phyloP scores from a whole-genome alignment of 2,329 filamentous ascomycete genomes.

The Periglandula ipomoeae region DNA sequence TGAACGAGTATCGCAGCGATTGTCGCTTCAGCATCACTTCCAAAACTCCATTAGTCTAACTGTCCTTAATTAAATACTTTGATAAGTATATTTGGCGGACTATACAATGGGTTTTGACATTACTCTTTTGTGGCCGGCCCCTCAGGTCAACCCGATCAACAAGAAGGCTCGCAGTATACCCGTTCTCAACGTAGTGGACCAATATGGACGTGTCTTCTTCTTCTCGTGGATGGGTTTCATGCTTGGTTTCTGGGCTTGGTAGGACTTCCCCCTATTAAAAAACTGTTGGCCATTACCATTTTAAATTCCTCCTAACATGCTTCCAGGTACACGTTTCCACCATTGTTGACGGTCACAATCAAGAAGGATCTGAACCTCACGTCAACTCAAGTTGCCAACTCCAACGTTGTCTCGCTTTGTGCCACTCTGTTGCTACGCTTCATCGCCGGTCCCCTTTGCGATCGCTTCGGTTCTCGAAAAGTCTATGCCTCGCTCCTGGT shows the following conservation, averaged over 20 bases:
- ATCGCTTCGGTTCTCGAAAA: constrained; percentile 69
- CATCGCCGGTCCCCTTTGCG: constrained; percentile 74
- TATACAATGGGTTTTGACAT: constrained; percentile 20
- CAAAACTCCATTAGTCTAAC: not conserved
- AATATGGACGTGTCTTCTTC: constrained; percentile 82
- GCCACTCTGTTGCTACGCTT: constrained; percentile 66
- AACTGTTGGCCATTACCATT: not conserved
- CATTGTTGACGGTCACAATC: constrained; percentile 69
- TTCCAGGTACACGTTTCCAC: constrained; percentile 71
- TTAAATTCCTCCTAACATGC: not conserved
- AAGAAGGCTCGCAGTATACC: constrained; percentile 75
- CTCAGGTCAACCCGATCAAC: constrained; percentile 76
- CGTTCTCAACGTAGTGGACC: constrained; percentile 64
- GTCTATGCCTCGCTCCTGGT: constrained; percentile 76
- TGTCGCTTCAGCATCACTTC: not conserved
- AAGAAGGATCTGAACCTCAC: constrained; percentile 67
- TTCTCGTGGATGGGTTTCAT: constrained; percentile 84
- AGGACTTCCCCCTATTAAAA: constrained; percentile 6
- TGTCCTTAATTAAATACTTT: not conserved
- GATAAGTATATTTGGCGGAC: not conserved
- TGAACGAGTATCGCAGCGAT: not conserved
- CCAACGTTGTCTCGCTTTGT: constrained; percentile 75
- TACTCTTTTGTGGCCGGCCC: constrained; percentile 29
- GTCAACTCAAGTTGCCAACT: constrained; percentile 68
- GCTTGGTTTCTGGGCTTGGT: constrained; percentile 81